phyloP scores from a whole-genome alignment of 1,284 basidiomycete genomes.

The Cutaneotrichosporon sp. region DNA sequence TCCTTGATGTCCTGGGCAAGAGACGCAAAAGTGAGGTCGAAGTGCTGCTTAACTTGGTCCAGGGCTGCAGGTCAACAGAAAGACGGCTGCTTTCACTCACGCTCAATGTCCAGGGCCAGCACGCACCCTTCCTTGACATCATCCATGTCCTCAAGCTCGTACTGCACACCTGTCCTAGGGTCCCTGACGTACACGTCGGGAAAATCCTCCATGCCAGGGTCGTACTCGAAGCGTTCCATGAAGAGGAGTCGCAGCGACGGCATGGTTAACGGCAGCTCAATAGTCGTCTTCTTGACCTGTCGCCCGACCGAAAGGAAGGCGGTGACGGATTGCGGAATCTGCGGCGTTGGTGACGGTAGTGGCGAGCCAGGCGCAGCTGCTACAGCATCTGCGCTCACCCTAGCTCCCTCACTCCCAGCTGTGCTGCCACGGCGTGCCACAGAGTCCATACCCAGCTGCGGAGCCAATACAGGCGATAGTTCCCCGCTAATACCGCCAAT shows the following conservation, averaged over 20 bases:
- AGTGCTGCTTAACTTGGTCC: conserved; percentile 97
- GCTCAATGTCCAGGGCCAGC: conserved; percentile 90
- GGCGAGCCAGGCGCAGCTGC: not conserved
- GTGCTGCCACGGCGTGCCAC: not conserved
- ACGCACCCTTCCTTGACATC: conserved; percentile 85
- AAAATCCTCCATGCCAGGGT: conserved; percentile 86
- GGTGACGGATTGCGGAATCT: conserved; percentile 39
- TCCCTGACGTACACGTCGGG: conserved; percentile 94
- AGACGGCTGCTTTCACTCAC: conserved; percentile 55
- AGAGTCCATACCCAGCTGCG: not conserved
- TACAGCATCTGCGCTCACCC: not conserved
- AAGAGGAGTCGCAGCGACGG: conserved; percentile 60
- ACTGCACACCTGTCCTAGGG: conserved; percentile 82
- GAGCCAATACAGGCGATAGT: not conserved
- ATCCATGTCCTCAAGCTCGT: conserved; percentile 92
- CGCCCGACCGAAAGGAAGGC: conserved; percentile 88
- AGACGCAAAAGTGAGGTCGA: conserved; percentile 78
- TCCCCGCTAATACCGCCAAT: not conserved
- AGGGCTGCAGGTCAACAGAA: conserved; percentile 60
- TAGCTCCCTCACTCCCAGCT: not conserved
- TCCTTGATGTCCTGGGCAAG: conserved; percentile 92
- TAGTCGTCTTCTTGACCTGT: conserved; percentile 79
- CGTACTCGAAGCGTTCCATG: conserved; percentile 92
- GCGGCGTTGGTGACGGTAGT: not conserved
- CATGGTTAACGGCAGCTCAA: conserved; percentile 61